Percentiles rank a stretch among this genome's conserved stretches.
Evolutionary conservation across 805 yeast genomes (phyloP).

Genomic region (Kluyveromyces nonfermentans): DNA sequence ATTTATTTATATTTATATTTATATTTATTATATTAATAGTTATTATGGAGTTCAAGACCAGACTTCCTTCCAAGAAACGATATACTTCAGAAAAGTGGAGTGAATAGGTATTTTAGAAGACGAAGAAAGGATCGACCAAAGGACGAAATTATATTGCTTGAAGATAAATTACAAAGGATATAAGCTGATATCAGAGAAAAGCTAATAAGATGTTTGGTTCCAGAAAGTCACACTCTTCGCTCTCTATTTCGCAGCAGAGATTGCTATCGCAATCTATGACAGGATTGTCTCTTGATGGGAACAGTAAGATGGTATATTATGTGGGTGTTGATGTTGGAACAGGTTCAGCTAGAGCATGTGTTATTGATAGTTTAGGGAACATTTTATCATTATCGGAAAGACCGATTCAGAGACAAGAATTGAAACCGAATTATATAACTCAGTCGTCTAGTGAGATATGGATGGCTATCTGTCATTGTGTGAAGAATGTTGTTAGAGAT

Average conservation of each 20-base stretch:
- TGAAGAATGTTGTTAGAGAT: conserved; percentile 61
- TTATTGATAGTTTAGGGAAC: conserved; percentile 75
- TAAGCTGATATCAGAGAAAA: too few relatives aligned
- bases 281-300: conserved; percentile 12
- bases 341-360: conserved; percentile 92
- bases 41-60: too few relatives aligned
- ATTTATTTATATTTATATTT: too few relatives aligned
- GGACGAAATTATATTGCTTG: too few relatives aligned
- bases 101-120: too few relatives aligned
- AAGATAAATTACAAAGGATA: too few relatives aligned
- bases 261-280: conserved; percentile 15
- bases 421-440: conserved; percentile 65
- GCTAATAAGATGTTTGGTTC: conserved; percentile 5
- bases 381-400: conserved; percentile 72
- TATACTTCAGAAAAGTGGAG: too few relatives aligned
- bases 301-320: conserved; percentile 32
- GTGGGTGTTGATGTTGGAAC: conserved; percentile 96
- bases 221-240: conserved; percentile 15
- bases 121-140: too few relatives aligned
- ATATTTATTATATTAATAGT: too few relatives aligned
- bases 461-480: conserved; percentile 79
- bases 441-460: conserved; percentile 90
- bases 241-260: conserved; percentile 20
- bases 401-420: conserved; percentile 66
- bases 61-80: too few relatives aligned